Evolutionary conservation across 108 stramenopile species (phyloP).

Genomic region (Fragilariopsis cylindrus): DNA sequence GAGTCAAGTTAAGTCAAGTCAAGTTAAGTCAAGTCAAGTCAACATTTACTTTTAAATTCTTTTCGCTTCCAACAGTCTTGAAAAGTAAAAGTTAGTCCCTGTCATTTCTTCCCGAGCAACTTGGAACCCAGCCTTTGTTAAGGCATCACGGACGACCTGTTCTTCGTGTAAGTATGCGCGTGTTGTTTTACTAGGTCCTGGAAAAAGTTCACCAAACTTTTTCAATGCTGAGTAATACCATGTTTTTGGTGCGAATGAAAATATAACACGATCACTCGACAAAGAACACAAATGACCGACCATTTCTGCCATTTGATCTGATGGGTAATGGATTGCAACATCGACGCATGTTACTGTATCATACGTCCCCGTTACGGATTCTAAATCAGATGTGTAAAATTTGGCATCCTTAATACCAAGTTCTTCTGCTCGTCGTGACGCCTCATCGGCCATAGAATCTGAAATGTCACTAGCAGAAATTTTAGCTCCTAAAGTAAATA

Average conservation of each 20-base stretch:
- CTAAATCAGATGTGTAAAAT: slow-evolving; percentile 94
- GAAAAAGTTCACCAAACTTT: slow-evolving; percentile 95
- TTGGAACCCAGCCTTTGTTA: slow-evolving; percentile 85
- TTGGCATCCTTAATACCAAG: slow-evolving; percentile 74
- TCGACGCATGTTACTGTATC: slow-evolving; percentile 96
- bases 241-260: slow-evolving; percentile 96
- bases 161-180: slow-evolving; percentile 96
- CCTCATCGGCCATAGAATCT: slow-evolving; percentile 92
- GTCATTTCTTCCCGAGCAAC: slow-evolving; percentile 93
- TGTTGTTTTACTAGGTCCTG: slow-evolving; percentile 95
- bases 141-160: slow-evolving; percentile 75
- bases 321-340: slow-evolving; percentile 98
- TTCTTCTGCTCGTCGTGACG: slow-evolving; percentile 80
- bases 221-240: slow-evolving; percentile 93
- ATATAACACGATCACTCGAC: slow-evolving; percentile 82
- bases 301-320: slow-evolving; percentile 94
- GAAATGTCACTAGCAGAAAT: slow-evolving; percentile 93
- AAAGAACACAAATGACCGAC: slow-evolving; percentile 86
- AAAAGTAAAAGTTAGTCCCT: slow-evolving; percentile 96
- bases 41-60: slow-evolving; percentile 33
- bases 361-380: slow-evolving; percentile 88
- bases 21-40: no score
- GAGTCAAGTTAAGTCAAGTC: no score
- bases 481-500: slow-evolving; percentile 61
- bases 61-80: slow-evolving; percentile 91